Percentiles rank a stretch among this genome's conserved stretches.
These are phyloP conservation scores for sweet orange (Citrus sinensis) DNA, from an alignment of 345 rosid genomes.

Conservation along the genomic window DVS_A1.0 CM039164.1:26970001-26970500, in stretches of 20 bases:
- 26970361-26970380: not conserved
- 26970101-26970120: conserved; percentile 38
- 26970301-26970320: conserved; percentile 42
- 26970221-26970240: conserved; percentile 17
- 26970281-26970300: conserved; percentile 41
- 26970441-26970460: conserved; percentile 20
- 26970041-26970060: not conserved
- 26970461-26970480: conserved; percentile 22
- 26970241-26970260: conserved; percentile 43
- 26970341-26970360: not conserved
- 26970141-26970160: conserved; percentile 54
- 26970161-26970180: conserved; percentile 67
- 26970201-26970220: not conserved
- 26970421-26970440: conserved; percentile 29
- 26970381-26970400: conserved; percentile 18
- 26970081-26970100: conserved; percentile 57
- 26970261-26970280: conserved; percentile 56
- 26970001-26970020: too few species aligned
- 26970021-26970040: too few species aligned
- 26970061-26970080: not conserved
- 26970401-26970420: conserved; percentile 23
- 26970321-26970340: conserved; percentile 34
- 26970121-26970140: conserved; percentile 51
- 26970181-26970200: conserved; percentile 53
- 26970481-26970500: conserved; percentile 26